A percentile compares a stretch with the other conserved stretches of the same genome.
Conservation (phyloP, 352 stramenopile species). For the Globisporangium emineosum region DNA sequence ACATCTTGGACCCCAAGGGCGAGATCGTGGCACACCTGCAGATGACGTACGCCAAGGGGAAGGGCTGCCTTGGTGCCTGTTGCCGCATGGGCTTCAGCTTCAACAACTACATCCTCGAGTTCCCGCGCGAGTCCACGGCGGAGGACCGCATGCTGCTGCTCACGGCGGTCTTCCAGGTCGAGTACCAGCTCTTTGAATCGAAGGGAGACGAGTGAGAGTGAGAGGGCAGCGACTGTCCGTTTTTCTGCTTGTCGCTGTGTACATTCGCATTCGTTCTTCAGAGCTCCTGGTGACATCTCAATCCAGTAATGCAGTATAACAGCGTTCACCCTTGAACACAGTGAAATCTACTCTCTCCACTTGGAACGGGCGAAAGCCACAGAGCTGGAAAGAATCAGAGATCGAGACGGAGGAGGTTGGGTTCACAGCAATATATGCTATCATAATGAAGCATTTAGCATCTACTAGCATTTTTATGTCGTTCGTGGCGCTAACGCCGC, state of each 20-base stretch:
- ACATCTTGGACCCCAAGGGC: conserved; percentile 57
- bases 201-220: conserved; percentile 12
- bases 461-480: background rate
- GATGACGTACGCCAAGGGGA: conserved; percentile 38
- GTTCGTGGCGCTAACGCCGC: conserved; percentile 4
- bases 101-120: conserved; percentile 62
- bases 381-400: background rate
- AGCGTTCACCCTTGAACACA: too few relatives aligned
- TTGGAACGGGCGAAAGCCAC: too few relatives aligned
- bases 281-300: too few relatives aligned
- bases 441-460: conserved; percentile 1
- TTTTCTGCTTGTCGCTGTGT: too few relatives aligned
- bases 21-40: conserved; percentile 51
- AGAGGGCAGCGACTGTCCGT: too few relatives aligned
- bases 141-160: conserved; percentile 57
- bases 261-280: too few relatives aligned
- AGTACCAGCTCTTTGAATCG: conserved; percentile 58
- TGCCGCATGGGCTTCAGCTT: conserved; percentile 40
- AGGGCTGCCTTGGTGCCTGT: conserved; percentile 23
- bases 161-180: conserved; percentile 54
- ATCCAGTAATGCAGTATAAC: too few relatives aligned
- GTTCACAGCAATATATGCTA: background rate
- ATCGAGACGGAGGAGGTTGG: conserved; percentile 7
- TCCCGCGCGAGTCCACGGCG: conserved; percentile 47
- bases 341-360: too few relatives aligned